Evolutionary conservation across 495 filamentous ascomycete genomes (phyloP).

Genomic region (Neurospora africana): DNA sequence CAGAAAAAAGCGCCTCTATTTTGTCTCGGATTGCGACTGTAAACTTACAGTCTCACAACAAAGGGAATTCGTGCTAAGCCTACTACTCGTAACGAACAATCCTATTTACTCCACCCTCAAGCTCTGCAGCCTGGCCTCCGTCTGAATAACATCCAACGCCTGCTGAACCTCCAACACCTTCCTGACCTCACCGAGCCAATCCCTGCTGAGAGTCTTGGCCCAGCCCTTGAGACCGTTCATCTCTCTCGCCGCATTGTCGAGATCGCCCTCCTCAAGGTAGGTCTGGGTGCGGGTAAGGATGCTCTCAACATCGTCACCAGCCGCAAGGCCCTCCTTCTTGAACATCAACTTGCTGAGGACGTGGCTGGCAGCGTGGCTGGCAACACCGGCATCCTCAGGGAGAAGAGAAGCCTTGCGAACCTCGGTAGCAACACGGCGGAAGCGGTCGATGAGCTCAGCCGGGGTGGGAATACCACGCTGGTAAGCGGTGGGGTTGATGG

Average conservation of each 20-base stretch:
- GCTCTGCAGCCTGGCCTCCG: slow-evolving; percentile 53
- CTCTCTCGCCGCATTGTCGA: slow-evolving; percentile 86
- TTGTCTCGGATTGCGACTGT: not conserved
- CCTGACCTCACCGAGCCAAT: slow-evolving; percentile 84
- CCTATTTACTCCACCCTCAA: slow-evolving; percentile 41
- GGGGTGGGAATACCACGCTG: slow-evolving; percentile 79
- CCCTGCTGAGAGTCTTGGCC: slow-evolving; percentile 84
- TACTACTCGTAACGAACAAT: not conserved
- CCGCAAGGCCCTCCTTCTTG: slow-evolving; percentile 77
- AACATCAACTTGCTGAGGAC: slow-evolving; percentile 87
- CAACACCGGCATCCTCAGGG: slow-evolving; percentile 86
- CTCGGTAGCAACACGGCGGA: slow-evolving; percentile 86
- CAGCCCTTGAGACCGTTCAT: slow-evolving; percentile 88
- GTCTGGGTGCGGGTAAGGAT: slow-evolving; percentile 80
- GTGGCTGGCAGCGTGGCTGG: slow-evolving; percentile 80
- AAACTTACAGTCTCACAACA: not conserved
- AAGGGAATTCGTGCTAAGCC: slow-evolving; percentile 1
- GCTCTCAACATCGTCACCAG: slow-evolving; percentile 89
- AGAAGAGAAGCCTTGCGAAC: slow-evolving; percentile 88
- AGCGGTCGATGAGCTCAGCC: slow-evolving; percentile 81
- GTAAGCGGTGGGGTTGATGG: slow-evolving; percentile 89
- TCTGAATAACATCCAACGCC: slow-evolving; percentile 68
- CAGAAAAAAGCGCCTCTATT: not conserved
- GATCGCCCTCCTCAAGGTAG: slow-evolving; percentile 77
- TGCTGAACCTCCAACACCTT: slow-evolving; percentile 89